Conservation (phyloP, 2,329 filamentous ascomycete species). For the Diaporthe helianthi region DNA sequence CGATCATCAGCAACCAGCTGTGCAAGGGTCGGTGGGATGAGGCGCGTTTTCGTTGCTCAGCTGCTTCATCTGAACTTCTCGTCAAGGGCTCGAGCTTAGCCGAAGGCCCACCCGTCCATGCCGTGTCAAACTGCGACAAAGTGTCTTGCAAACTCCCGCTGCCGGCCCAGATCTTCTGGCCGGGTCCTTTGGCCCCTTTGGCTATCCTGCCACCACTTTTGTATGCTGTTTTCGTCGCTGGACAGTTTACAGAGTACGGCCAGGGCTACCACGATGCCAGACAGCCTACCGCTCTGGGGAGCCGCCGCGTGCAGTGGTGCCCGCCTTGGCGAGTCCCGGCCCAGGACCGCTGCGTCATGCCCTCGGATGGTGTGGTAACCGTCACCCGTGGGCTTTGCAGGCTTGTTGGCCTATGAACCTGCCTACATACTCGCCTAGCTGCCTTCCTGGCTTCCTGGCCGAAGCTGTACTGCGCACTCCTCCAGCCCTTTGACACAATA, state of each 20-base stretch:
- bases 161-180: neutral
- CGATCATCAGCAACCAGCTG: slow-evolving; percentile 22
- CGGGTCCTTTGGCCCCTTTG: neutral
- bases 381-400: neutral
- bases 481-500: neutral
- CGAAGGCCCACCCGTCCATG: slow-evolving; percentile 15
- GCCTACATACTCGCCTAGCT: too few relatives aligned
- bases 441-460: neutral
- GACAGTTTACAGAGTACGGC: too few relatives aligned
- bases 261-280: too few relatives aligned
- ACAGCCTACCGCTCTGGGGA: slow-evolving; percentile 15
- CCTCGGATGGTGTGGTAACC: too few relatives aligned
- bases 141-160: slow-evolving; percentile 8
- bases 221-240: neutral
- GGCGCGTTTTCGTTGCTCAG: neutral
- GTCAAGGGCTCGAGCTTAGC: slow-evolving; percentile 3
- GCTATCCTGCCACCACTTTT: neutral
- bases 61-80: slow-evolving; percentile 28
- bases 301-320: slow-evolving; percentile 18
- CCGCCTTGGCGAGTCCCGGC: slow-evolving; percentile 27
- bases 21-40: slow-evolving; percentile 24
- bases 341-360: slow-evolving; percentile 29
- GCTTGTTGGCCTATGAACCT: too few relatives aligned
- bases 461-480: neutral
- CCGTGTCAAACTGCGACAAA: slow-evolving; percentile 11